Percentiles rank a stretch among this genome's conserved stretches.
Evolutionary conservation across 2,329 filamentous ascomycete species (phyloP).

Genomic region (Leptosphaerulina australis): DNA sequence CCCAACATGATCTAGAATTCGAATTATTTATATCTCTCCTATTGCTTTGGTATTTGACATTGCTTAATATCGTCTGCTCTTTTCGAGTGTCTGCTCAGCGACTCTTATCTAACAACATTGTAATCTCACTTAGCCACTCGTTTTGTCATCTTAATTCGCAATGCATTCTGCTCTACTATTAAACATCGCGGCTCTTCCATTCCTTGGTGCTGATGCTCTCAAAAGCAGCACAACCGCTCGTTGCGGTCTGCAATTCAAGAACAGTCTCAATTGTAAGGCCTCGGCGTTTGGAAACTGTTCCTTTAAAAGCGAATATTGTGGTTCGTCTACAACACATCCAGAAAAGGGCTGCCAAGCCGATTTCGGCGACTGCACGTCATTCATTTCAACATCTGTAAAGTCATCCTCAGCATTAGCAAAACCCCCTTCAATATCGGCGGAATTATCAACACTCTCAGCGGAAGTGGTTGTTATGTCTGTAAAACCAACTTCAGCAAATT

Average conservation of each 20-base stretch:
- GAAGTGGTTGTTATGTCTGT: constrained; percentile 2
- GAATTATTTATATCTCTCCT: constrained; percentile 5
- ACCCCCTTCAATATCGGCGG: not conserved
- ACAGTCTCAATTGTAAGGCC: constrained; percentile 48
- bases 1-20: constrained; percentile 1
- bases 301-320: constrained; percentile 52
- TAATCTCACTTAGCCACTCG: constrained; percentile 9
- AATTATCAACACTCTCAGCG: not conserved
- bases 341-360: constrained; percentile 40
- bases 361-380: constrained; percentile 39
- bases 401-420: not conserved
- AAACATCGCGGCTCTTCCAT: constrained; percentile 14
- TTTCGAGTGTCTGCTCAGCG: not conserved
- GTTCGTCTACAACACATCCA: constrained; percentile 39
- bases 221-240: constrained; percentile 1
- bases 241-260: constrained; percentile 11
- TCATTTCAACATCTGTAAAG: not conserved
- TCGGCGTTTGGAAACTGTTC: constrained; percentile 55
- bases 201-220: constrained; percentile 13
- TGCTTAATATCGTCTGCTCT: constrained; percentile 7
- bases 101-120: not conserved
- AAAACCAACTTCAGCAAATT: not conserved
- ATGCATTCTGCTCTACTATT: constrained; percentile 16
- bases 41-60: constrained; percentile 3
- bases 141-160: not conserved